Percentiles rank a stretch among this genome's conserved stretches.
Evolutionary conservation across 2,329 filamentous ascomycete genomes (phyloP).

Genomic region (Trichoderma sp.): DNA sequence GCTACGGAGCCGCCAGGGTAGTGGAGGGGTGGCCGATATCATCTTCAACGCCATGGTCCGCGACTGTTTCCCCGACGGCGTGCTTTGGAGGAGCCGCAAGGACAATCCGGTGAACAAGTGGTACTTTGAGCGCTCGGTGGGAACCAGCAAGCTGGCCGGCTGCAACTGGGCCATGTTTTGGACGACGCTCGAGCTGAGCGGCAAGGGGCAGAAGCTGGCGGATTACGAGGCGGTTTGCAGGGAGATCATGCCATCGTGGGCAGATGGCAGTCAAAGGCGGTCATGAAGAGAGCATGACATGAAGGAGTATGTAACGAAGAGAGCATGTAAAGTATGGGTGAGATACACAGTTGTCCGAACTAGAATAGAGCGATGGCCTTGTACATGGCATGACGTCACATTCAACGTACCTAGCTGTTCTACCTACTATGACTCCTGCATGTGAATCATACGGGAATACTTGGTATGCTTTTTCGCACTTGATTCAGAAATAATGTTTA

Average conservation of each 20-base stretch:
- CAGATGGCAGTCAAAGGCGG: constrained; percentile 43
- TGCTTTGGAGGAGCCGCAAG: constrained; percentile 88
- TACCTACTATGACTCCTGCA: too few species aligned
- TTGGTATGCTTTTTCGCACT: too few species aligned
- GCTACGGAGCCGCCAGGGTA: constrained; percentile 82
- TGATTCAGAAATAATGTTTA: too few species aligned
- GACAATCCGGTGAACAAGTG: constrained; percentile 98
- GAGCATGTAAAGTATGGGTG: too few species aligned
- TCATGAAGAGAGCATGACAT: too few species aligned
- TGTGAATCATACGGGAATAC: too few species aligned
- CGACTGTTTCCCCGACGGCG: constrained; percentile 81
- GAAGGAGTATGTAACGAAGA: not conserved
- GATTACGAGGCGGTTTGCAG: constrained; percentile 80
- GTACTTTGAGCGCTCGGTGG: constrained; percentile 92
- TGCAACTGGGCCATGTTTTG: constrained; percentile 98
- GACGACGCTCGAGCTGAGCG: constrained; percentile 72
- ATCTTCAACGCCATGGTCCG: constrained; percentile 96
- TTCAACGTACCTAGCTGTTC: not conserved
- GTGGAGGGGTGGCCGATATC: constrained; percentile 89
- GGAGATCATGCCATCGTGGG: constrained; percentile 64
- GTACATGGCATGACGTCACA: too few species aligned
- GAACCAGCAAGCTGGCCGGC: constrained; percentile 78
- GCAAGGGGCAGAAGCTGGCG: constrained; percentile 56
- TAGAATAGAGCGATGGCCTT: too few species aligned
- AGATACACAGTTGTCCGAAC: not conserved